phyloP scores from a whole-genome alignment of 768 basidiomycete genomes.

The Ramaria rubella region DNA sequence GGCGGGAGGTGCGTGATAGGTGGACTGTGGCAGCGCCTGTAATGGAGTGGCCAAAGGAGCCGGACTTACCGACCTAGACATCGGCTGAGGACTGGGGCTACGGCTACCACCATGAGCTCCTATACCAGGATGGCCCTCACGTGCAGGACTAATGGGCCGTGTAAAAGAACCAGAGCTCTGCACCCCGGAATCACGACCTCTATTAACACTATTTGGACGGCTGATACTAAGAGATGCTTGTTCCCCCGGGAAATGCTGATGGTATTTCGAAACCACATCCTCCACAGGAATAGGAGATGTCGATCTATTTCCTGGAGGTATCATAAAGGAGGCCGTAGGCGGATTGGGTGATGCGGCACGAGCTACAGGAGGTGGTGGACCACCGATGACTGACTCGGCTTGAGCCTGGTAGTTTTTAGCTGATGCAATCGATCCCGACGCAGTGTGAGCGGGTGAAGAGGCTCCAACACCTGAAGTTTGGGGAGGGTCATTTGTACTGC shows the following conservation, averaged over 20 bases:
- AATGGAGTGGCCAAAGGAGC: constrained; percentile 20
- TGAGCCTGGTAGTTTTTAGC: constrained; percentile 39
- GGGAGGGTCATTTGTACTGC: background rate
- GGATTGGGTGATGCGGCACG: constrained; percentile 69
- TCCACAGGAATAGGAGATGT: constrained; percentile 51
- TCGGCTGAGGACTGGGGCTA: constrained; percentile 57
- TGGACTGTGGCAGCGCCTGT: constrained; percentile 13
- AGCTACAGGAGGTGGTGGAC: constrained; percentile 48
- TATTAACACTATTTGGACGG: constrained; percentile 26
- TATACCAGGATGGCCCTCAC: constrained; percentile 71
- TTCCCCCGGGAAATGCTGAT: constrained; percentile 85
- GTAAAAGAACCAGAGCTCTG: constrained; percentile 33
- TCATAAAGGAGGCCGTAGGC: constrained; percentile 72
- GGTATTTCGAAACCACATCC: constrained; percentile 69
- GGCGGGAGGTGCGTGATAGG: constrained; percentile 16
- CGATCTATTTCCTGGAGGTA: constrained; percentile 40
- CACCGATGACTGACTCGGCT: constrained; percentile 74
- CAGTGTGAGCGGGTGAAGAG: background rate
- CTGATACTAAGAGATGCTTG: constrained; percentile 30
- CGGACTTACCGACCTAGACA: constrained; percentile 31
- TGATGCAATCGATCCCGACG: constrained; percentile 15
- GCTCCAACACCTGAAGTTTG: background rate
- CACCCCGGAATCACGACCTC: constrained; percentile 22
- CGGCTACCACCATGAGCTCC: constrained; percentile 57
- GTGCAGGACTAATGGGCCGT: constrained; percentile 42